These are phyloP conservation scores for Brasenia schreberi DNA, from an alignment of 164 flowering plant species.

Conservation along the genomic window DNA sequence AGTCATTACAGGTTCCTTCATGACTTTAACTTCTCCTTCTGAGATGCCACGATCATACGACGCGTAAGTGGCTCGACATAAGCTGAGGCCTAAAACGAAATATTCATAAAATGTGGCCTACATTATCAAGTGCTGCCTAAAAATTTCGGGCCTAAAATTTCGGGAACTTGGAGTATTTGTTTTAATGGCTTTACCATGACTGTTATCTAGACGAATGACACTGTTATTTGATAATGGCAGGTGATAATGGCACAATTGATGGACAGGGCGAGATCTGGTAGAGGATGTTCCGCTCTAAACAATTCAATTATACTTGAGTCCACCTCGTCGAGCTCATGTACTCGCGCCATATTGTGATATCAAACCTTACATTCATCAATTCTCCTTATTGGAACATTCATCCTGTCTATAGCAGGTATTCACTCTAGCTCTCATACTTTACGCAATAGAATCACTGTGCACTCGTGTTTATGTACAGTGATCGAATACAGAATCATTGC, in stretches of 20 bases:
- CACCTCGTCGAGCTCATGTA: slow-evolving; percentile 58
- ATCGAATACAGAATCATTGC: neutral
- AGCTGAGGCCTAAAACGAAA: no score
- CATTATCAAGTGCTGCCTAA: no score
- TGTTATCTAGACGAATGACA: neutral
- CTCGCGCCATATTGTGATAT: slow-evolving; percentile 43
- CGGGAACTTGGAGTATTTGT: no score
- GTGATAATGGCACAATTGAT: slow-evolving; percentile 69
- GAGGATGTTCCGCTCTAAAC: slow-evolving; percentile 28
- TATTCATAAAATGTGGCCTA: no score
- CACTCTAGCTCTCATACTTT: slow-evolving; percentile 1
- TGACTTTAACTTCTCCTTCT: neutral
- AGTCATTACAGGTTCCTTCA: slow-evolving; percentile 47
- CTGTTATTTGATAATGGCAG: slow-evolving; percentile 15
- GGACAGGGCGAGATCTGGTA: slow-evolving; percentile 74
- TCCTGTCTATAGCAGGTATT: slow-evolving; percentile 68
- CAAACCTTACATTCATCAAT: slow-evolving; percentile 40
- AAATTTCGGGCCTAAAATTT: no score
- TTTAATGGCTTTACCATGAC: no score
- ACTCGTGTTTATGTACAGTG: neutral
- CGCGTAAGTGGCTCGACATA: neutral
- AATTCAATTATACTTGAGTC: slow-evolving; percentile 47
- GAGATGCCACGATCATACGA: no score
- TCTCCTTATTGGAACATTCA: slow-evolving; percentile 82
- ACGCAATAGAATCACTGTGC: neutral